Percentiles rank a stretch among this genome's conserved stretches.
Evolutionary conservation across 2,329 filamentous ascomycete species (phyloP).

Genomic region (Paecilomyces fulvus): DNA sequence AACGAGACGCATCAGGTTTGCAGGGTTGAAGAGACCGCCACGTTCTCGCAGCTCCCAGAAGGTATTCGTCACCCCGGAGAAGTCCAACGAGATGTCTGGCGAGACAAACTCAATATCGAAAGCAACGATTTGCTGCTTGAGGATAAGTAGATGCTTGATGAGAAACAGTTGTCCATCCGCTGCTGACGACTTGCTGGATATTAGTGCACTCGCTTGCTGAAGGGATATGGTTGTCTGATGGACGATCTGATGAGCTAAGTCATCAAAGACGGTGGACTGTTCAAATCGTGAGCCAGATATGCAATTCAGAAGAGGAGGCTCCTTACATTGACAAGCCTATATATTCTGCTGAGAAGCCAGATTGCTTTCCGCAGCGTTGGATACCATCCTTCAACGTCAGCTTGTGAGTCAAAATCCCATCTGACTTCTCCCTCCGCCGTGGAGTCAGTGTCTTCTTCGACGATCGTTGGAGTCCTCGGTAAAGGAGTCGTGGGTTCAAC

Average conservation of each 20-base stretch:
- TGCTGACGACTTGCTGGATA: constrained; percentile 53
- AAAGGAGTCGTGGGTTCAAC: constrained; percentile 29
- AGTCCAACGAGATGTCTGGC: constrained; percentile 58
- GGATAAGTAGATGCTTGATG: constrained; percentile 84
- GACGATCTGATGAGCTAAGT: constrained; percentile 72
- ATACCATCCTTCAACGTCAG: constrained; percentile 54
- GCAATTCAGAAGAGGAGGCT: not conserved
- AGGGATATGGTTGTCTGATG: constrained; percentile 82
- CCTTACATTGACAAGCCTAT: constrained; percentile 57
- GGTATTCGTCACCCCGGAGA: constrained; percentile 56
- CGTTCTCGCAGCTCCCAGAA: constrained; percentile 60
- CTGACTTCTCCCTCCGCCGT: constrained; percentile 35
- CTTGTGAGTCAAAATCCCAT: constrained; percentile 49
- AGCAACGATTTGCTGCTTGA: constrained; percentile 92
- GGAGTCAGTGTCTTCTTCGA: constrained; percentile 44
- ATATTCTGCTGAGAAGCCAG: constrained; percentile 61
- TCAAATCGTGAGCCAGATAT: constrained; percentile 9
- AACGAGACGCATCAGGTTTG: constrained; percentile 52
- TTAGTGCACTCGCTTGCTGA: constrained; percentile 63
- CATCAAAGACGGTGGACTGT: constrained; percentile 60
- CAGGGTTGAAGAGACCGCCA: constrained; percentile 57
- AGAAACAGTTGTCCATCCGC: constrained; percentile 83
- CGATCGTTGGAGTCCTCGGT: constrained; percentile 42
- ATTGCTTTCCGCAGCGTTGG: constrained; percentile 59
- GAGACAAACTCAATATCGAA: constrained; percentile 80